phyloP scores from a whole-genome alignment of 352 stramenopile genomes.

The Phytophthora macrochlamydospora region DNA sequence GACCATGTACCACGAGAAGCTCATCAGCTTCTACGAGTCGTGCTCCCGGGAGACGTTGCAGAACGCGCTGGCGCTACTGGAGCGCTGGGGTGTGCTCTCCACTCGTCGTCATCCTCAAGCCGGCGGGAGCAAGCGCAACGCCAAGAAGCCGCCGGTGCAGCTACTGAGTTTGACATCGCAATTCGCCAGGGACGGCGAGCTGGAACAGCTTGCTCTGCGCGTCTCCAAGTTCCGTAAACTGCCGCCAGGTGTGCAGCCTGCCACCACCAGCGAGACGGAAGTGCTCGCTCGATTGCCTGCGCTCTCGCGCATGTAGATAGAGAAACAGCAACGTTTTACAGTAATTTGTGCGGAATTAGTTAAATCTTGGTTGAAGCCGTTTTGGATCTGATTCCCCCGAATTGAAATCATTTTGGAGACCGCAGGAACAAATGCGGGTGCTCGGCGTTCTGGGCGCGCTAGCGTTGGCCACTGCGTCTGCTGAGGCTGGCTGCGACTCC shows the following conservation, averaged over 20 bases:
- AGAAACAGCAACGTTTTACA: not conserved
- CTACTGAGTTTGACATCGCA: constrained; percentile 43
- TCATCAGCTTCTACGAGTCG: constrained; percentile 88
- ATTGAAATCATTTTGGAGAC: too few species aligned
- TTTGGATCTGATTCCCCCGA: too few species aligned
- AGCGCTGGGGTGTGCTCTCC: constrained; percentile 69
- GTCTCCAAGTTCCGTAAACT: constrained; percentile 82
- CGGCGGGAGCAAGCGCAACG: constrained; percentile 13
- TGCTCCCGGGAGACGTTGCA: constrained; percentile 85
- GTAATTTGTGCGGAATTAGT: too few species aligned
- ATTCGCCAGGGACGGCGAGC: constrained; percentile 58
- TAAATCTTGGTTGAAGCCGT: too few species aligned
- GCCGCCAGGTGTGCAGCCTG: constrained; percentile 45
- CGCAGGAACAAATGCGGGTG: not conserved
- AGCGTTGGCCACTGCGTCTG: not conserved
- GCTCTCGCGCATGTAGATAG: constrained; percentile 73
- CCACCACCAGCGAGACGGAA: constrained; percentile 53
- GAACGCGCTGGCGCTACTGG: constrained; percentile 72
- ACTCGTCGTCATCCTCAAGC: constrained; percentile 24
- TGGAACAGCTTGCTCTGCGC: constrained; percentile 65
- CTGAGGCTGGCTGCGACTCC: constrained; percentile 43
- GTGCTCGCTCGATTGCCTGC: constrained; percentile 68
- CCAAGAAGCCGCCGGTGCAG: constrained; percentile 17
- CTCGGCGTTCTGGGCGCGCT: constrained; percentile 3
- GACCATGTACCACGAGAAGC: constrained; percentile 88